Evolutionary conservation across 345 rosid species (phyloP), one percentile per base, ranked within the genome.

Genomic region (Nasturtium officinale): DNA sequence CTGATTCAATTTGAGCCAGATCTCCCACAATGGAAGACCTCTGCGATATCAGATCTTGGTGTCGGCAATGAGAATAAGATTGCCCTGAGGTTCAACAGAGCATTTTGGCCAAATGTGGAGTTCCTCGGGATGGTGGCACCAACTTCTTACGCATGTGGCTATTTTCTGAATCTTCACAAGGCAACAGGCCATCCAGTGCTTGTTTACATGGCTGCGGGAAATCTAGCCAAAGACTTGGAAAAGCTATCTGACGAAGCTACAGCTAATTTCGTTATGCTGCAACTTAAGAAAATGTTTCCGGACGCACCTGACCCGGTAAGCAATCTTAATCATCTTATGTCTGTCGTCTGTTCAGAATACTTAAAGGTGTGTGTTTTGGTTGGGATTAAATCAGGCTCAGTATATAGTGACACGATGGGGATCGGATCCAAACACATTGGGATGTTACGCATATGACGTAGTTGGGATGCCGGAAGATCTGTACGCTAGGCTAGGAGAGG

Each of bases 101-200:
- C 83, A 60, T 91, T 91, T 79, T 91, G 96, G 97, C 96, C 93
- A 20, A 85, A 91, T 23, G 90, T 91, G 51, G 97, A 91, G 75
- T 74, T 89, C 46, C 45, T 91, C 9, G 97, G 96, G 48, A 78
- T 79, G 74, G 96, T 87, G 28, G 97, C 96, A 2, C 82, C 90
- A 10, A 76, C 83, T 65, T 89, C 97, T 54, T 75, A 89, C 67
- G 79, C 90, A 0, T 91, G 97, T 66, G 96, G 97, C 71, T 91
- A 91, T 77, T 89, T 91, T 73, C 89, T 89, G 65, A 91, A 89
- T 79, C 91, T 87, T 62, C 90, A 91, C 78, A 91, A 91, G 73
- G 94, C 96, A 28, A 91, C 94, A 2, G 94, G 94, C 20, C 83
- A 89, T 74, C 94, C 90, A 10, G 89, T 89, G 38, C 97, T 91